Evolutionary conservation across 345 rosid genomes (phyloP).

Genomic region (Capsella bursapastoris): DNA sequence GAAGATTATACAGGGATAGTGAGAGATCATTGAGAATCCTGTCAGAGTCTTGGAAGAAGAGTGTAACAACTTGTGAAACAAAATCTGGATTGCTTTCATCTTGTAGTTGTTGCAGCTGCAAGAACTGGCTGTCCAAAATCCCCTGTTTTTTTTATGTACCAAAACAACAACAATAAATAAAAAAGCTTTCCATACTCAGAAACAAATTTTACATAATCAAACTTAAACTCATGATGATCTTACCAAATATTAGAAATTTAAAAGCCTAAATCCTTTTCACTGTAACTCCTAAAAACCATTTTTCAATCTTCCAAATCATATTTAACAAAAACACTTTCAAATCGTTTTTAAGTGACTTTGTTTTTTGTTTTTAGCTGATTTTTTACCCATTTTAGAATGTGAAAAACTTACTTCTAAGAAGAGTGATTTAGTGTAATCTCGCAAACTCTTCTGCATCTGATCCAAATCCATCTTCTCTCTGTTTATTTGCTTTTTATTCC

Average conservation of each 20-base stretch:
- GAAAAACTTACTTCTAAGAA: constrained; percentile 64
- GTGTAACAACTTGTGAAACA: constrained; percentile 89
- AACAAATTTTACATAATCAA: not conserved
- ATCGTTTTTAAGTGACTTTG: no score
- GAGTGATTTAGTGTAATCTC: constrained; percentile 76
- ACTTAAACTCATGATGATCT: constrained; percentile 1
- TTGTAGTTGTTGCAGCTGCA: constrained; percentile 88
- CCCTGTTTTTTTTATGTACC: constrained; percentile 63
- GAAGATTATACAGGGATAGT: constrained; percentile 58
- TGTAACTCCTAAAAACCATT: not conserved
- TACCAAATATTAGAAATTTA: constrained; percentile 10
- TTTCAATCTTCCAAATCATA: not conserved
- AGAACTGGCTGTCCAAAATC: constrained; percentile 79
- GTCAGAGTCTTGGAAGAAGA: constrained; percentile 92
- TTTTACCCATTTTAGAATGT: not conserved
- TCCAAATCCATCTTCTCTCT: constrained; percentile 62
- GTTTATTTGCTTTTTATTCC: constrained; percentile 16
- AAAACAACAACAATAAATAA: not conserved
- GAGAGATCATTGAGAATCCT: constrained; percentile 88
- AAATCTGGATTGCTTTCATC: constrained; percentile 98
- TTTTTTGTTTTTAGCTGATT: not conserved
- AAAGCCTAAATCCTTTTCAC: not conserved
- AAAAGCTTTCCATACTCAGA: constrained; percentile 21
- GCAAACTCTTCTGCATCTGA: constrained; percentile 83
- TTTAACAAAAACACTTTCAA: no score